phyloP scores from a whole-genome alignment of 2,329 filamentous ascomycete genomes.

The Helotiales sp. region DNA sequence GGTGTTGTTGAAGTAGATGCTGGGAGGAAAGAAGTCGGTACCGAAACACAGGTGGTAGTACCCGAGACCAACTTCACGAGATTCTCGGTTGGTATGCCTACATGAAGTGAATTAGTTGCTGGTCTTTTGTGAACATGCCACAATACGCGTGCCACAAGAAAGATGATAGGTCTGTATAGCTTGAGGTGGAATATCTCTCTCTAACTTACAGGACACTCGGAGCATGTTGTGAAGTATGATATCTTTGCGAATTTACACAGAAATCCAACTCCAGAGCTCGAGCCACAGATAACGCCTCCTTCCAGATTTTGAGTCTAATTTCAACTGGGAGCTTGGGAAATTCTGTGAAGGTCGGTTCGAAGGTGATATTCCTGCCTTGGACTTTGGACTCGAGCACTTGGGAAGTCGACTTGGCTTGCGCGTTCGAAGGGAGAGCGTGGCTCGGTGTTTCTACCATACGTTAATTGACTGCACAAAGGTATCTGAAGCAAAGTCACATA shows the following conservation, averaged over 20 bases:
- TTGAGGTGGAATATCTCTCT: too few species aligned
- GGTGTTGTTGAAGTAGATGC: slow-evolving; percentile 13
- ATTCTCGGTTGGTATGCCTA: slow-evolving; percentile 10
- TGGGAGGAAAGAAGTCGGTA: slow-evolving; percentile 6
- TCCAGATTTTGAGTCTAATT: slow-evolving; percentile 41
- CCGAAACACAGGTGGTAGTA: slow-evolving; percentile 13
- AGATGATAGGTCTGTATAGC: too few species aligned
- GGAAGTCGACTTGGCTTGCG: too few species aligned
- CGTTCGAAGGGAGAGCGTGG: too few species aligned
- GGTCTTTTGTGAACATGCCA: too few species aligned
- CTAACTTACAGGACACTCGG: slow-evolving; percentile 11
- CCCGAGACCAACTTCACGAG: slow-evolving; percentile 2
- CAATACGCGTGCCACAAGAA: too few species aligned
- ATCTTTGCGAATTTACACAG: background rate
- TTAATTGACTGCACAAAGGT: too few species aligned
- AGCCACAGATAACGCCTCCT: slow-evolving; percentile 43
- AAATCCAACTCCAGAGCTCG: slow-evolving; percentile 37
- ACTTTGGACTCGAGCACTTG: too few species aligned
- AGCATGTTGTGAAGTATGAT: slow-evolving; percentile 1
- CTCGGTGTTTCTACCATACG: too few species aligned
- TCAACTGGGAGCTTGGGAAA: slow-evolving; percentile 20
- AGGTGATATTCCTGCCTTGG: background rate
- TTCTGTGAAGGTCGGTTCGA: slow-evolving; percentile 3
- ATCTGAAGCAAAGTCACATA: too few species aligned
- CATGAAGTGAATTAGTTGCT: too few species aligned